Evolutionary conservation across 179 eudicot genomes (phyloP), one percentile per base, ranked within the genome.

Genomic region (Spinacia oleracea): DNA sequence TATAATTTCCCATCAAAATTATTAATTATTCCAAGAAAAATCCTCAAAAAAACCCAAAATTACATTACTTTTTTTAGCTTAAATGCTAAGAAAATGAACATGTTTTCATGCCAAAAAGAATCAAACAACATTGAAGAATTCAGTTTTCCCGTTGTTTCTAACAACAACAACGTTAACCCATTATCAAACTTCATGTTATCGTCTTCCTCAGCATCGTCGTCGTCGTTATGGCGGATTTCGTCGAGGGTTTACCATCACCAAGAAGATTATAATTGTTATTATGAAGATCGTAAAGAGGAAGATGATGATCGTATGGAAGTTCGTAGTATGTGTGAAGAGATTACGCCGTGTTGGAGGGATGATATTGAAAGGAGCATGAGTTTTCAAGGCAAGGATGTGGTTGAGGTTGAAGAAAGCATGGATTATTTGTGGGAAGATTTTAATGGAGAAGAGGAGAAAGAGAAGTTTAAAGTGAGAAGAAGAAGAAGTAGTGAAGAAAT

Each of bases 361-460:
- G 81, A 77, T 15, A 53, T 9, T 3, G 64, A 66, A 46, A 79
- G 56, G 35, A 60, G 80, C 29, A 46, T 60, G 60, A 83, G 83
- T 76, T 83, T 81, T 69, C 78, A 32, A 63, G 72, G 77, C 20
- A 79, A 75, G 16, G 86, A 75, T 14, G 21, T 69, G 34, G n/a
- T n/a, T n/a, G 62, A 46, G 75, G 21, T 75, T 42, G 88, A 83
- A 66, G 86, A 85, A 51, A 85, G 81, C 34, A 85, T 85, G 84
- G 88, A 85, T 72, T 74, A 71, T 53, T 75, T 85, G 80, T 85
- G 88, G 88, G 84, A 85, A 34, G 81, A 85, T 70, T 85, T 85
- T 32, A 81, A 84, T 81, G 81, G 58, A 80, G 77, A 66, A 80
- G 77, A 81, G 55, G 81, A 80, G 6, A 60, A 71, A 32, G 48